These are phyloP conservation scores for Globisporangium rhizosaccharum DNA, from an alignment of 352 stramenopile genomes.

Conservation along the genomic window DNA sequence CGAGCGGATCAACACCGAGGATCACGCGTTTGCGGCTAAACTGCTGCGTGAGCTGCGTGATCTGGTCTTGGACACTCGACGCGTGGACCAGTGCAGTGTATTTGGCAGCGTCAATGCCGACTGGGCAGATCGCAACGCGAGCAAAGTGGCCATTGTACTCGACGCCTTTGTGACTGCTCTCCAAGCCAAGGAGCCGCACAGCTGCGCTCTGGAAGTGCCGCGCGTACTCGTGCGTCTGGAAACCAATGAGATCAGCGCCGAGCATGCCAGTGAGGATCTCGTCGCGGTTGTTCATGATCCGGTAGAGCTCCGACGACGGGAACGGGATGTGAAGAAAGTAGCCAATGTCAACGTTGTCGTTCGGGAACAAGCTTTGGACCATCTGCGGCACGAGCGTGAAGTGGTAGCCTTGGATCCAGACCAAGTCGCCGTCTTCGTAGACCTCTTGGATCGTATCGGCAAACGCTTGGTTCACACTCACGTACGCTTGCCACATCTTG, in stretches of 20 bases:
- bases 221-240: conserved; percentile 90
- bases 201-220: conserved; percentile 86
- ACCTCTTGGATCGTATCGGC: conserved; percentile 83
- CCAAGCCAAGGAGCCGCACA: conserved; percentile 78
- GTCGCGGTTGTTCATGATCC: conserved; percentile 85
- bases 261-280: conserved; percentile 86
- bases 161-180: conserved; percentile 86
- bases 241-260: conserved; percentile 84
- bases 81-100: conserved; percentile 63
- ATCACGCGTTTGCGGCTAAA: conserved; percentile 86
- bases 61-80: conserved; percentile 59
- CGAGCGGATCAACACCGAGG: conserved; percentile 77
- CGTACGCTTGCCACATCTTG: conserved; percentile 88
- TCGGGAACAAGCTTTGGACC: conserved; percentile 85
- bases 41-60: conserved; percentile 49
- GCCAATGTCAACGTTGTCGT: conserved; percentile 84
- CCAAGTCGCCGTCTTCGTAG: conserved; percentile 85
- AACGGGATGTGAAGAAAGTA: conserved; percentile 91
- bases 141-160: conserved; percentile 88
- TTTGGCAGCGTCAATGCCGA: conserved; percentile 83
- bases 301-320: conserved; percentile 85
- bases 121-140: conserved; percentile 80
- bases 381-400: conserved; percentile 87
- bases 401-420: conserved; percentile 91
- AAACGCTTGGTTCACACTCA: conserved; percentile 83